Percentiles rank a stretch among this genome's conserved stretches.
Conservation (phyloP, 352 stramenopile species). For the Hyaloperonospora arabidopsidis region DNA sequence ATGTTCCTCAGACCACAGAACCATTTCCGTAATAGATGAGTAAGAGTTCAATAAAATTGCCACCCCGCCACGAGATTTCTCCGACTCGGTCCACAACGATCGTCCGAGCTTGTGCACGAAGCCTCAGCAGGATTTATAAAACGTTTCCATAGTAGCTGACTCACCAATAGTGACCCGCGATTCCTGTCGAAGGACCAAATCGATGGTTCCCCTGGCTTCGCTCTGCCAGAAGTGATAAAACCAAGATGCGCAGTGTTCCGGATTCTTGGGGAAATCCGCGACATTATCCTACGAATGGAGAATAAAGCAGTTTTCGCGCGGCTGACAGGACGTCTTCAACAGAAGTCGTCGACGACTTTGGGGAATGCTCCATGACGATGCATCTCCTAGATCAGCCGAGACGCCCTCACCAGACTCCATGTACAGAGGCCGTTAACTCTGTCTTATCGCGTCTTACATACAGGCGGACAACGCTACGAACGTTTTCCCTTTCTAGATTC, state of each 20-base stretch:
- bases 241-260: no score
- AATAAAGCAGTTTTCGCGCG: not conserved
- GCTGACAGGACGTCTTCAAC: not conserved
- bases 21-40: not conserved
- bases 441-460: no score
- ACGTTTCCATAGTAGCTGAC: not conserved
- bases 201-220: not conserved
- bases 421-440: no score
- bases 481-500: no score
- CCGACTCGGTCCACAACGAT: not conserved
- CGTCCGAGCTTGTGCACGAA: not conserved
- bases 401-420: not conserved
- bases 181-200: no score
- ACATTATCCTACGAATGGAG: not conserved
- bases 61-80: not conserved
- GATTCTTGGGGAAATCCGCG: not conserved
- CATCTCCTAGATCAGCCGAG: not conserved
- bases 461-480: no score
- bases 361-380: not conserved
- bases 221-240: not conserved
- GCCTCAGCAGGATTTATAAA: not conserved
- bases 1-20: not conserved
- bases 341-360: no score
- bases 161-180: not conserved
- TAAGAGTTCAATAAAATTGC: not conserved